These are phyloP conservation scores for Phytophthora pluvialis DNA, from an alignment of 352 stramenopile genomes.

Conservation along the genomic window DNA sequence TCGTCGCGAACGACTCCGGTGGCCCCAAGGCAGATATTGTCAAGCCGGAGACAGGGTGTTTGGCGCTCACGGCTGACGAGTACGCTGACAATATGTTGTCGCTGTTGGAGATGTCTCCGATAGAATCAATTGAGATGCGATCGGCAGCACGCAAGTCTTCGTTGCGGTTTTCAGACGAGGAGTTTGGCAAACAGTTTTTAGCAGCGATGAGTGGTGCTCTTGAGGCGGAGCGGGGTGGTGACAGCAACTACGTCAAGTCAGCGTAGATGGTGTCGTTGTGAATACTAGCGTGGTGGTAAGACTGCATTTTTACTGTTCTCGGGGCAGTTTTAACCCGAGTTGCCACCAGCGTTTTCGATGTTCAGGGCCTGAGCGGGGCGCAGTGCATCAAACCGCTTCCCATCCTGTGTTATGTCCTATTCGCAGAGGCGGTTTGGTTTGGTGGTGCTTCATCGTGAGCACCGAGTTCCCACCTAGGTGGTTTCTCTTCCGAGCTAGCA, in stretches of 20 bases:
- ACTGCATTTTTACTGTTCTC: background rate
- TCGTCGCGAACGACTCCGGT: conserved; percentile 97
- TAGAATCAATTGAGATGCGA: conserved; percentile 49
- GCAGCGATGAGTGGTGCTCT: conserved; percentile 48
- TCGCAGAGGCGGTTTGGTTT: background rate
- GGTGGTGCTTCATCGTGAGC: background rate
- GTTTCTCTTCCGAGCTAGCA: conserved; percentile 20
- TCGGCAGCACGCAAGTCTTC: conserved; percentile 50
- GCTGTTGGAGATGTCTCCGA: conserved; percentile 50
- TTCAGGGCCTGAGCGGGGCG: conserved; percentile 9
- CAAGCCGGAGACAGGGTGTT: conserved; percentile 70
- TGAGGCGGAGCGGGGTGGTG: conserved; percentile 1
- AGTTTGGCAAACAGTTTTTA: conserved; percentile 73
- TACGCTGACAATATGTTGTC: conserved; percentile 87
- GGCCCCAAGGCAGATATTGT: conserved; percentile 96
- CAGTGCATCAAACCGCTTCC: background rate
- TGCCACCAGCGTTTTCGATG: conserved; percentile 10
- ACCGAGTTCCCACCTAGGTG: background rate
- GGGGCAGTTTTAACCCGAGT: background rate
- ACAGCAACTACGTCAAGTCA: conserved; percentile 21
- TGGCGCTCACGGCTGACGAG: conserved; percentile 88
- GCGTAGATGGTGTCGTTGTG: conserved; percentile 25
- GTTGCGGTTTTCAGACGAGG: conserved; percentile 74
- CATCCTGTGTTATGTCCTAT: conserved; percentile 6
- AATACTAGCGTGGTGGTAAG: conserved; percentile 15